Conservation (phyloP, 768 basidiomycete genomes). For the Termitomyces sp. region DNA sequence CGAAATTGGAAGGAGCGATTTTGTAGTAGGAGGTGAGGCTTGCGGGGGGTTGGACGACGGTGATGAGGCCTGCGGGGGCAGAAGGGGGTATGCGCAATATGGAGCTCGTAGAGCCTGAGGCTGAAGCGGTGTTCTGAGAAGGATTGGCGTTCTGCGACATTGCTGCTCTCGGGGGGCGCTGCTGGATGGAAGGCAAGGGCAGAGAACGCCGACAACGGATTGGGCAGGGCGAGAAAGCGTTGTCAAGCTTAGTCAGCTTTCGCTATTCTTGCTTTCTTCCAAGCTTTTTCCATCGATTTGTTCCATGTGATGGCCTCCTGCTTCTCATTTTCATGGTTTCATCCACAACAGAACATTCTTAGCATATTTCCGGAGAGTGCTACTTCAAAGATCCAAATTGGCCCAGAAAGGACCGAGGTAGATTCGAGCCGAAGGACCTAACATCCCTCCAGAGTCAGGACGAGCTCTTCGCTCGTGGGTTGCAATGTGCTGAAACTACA, state of each 20-base stretch:
- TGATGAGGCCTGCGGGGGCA: constrained; percentile 57
- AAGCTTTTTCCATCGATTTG: background rate
- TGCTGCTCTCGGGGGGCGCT: background rate
- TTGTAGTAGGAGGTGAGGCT: constrained; percentile 85
- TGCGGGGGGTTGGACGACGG: constrained; percentile 76
- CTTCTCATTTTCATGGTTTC: background rate
- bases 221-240: background rate
- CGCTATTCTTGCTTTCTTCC: background rate
- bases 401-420: background rate
- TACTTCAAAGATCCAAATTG: background rate
- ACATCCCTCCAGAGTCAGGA: background rate
- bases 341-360: background rate
- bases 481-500: background rate
- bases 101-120: constrained; percentile 2
- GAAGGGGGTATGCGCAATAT: constrained; percentile 36
- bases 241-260: constrained; percentile 13
- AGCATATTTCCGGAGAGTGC: background rate
- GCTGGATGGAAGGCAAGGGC: background rate
- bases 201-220: constrained; percentile 1
- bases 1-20: constrained; percentile 63
- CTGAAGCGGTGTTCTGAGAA: background rate
- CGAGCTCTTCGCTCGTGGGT: background rate
- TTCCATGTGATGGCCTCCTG: background rate
- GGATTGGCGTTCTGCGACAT: constrained; percentile 4
- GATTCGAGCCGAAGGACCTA: background rate